Percentiles rank a stretch among this genome's conserved stretches.
These are phyloP conservation scores for Tilletia walkeri DNA, from an alignment of 1,284 basidiomycete genomes.

Conservation along the genomic window DNA sequence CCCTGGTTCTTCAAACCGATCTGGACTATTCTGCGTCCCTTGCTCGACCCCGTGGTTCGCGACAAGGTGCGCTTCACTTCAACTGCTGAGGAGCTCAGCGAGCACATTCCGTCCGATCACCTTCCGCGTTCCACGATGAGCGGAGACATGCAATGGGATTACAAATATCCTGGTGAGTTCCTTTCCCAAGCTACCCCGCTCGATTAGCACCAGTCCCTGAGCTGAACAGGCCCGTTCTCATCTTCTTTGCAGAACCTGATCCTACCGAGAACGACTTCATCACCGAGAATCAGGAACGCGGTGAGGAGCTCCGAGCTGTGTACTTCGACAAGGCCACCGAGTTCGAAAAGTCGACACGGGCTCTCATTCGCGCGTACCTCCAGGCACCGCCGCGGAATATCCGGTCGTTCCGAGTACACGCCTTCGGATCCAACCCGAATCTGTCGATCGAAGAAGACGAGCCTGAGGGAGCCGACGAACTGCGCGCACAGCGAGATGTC, in stretches of 20 bases:
- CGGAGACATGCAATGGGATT: slow-evolving; percentile 41
- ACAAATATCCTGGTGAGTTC: slow-evolving; percentile 27
- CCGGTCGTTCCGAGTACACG: slow-evolving; percentile 23
- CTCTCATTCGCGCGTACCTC: slow-evolving; percentile 32
- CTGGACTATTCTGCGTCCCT: slow-evolving; percentile 46
- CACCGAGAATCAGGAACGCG: slow-evolving; percentile 26
- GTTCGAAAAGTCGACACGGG: slow-evolving; percentile 41
- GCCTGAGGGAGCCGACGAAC: slow-evolving; percentile 20
- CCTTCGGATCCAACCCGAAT: slow-evolving; percentile 19
- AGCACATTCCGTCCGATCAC: slow-evolving; percentile 38
- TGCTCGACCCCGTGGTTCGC: slow-evolving; percentile 48
- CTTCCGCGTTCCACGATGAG: slow-evolving; percentile 38
- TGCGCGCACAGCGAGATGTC: slow-evolving; percentile 44
- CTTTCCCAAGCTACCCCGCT: not conserved
- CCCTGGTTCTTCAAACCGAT: slow-evolving; percentile 53
- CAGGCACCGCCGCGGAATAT: not conserved
- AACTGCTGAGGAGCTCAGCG: slow-evolving; percentile 39
- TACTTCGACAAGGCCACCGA: slow-evolving; percentile 34
- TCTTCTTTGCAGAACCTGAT: slow-evolving; percentile 25
- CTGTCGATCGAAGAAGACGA: slow-evolving; percentile 28
- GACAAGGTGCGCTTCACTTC: slow-evolving; percentile 48
- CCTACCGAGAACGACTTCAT: slow-evolving; percentile 42
- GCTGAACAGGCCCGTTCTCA: not conserved
- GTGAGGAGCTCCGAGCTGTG: slow-evolving; percentile 25
- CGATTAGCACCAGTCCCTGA: not conserved